A percentile compares a stretch with the other conserved stretches of the same genome.
Evolutionary conservation across 2,329 filamentous ascomycete genomes (phyloP).

Genomic region (Aspergillus sp.): DNA sequence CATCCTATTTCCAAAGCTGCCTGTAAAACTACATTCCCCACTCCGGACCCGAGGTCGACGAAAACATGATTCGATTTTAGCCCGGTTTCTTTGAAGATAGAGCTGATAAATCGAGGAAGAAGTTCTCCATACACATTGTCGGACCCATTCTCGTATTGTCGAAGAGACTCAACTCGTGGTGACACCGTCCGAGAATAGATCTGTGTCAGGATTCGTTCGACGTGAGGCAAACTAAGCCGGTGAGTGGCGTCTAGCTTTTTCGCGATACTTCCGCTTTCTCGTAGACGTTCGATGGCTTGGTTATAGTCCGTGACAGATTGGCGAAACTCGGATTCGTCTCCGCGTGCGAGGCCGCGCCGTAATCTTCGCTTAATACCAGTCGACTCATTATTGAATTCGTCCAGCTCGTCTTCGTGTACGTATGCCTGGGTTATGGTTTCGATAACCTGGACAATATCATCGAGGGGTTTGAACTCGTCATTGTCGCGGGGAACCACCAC

Average conservation of each 20-base stretch:
- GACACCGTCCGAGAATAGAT: conserved; percentile 92
- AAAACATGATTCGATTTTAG: conserved; percentile 85
- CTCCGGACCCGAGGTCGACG: conserved; percentile 91
- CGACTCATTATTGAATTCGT: conserved; percentile 68
- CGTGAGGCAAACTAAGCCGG: conserved; percentile 68
- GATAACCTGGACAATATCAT: conserved; percentile 70
- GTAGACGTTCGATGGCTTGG: conserved; percentile 61
- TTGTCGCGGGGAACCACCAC: conserved; percentile 76
- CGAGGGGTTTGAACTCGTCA: conserved; percentile 66
- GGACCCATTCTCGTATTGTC: conserved; percentile 83
- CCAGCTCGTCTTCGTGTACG: conserved; percentile 67
- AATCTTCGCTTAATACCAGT: conserved; percentile 75
- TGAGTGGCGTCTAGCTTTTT: conserved; percentile 69
- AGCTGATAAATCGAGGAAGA: conserved; percentile 76
- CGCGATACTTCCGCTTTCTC: conserved; percentile 69
- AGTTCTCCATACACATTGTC: conserved; percentile 96
- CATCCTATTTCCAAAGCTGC: conserved; percentile 90
- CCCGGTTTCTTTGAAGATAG: conserved; percentile 74
- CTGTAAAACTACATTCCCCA: conserved; percentile 93
- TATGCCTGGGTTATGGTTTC: conserved; percentile 73
- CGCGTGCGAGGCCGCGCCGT: conserved; percentile 69
- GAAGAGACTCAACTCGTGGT: conserved; percentile 78
- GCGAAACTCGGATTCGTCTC: conserved; percentile 70
- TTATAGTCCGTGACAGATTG: conserved; percentile 77
- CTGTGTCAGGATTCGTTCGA: conserved; percentile 80